Evolutionary conservation across 2,329 filamentous ascomycete genomes (phyloP), one percentile per base, ranked within the genome.

Genomic region (Colletotrichum filicis): DNA sequence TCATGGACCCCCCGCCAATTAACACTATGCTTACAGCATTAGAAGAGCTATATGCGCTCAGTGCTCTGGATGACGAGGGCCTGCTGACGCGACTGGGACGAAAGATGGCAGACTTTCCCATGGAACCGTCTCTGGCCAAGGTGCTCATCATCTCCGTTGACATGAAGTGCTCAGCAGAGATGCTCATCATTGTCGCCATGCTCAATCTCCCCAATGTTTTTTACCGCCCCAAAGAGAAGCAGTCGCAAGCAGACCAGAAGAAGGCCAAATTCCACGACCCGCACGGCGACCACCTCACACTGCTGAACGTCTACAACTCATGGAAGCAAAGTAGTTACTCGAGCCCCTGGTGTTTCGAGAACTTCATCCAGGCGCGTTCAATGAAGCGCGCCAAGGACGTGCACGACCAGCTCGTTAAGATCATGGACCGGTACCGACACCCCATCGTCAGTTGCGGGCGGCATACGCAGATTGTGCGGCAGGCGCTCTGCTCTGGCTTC

Each of bases 31-130:
- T 99, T 75, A 97, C 95, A 62, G 97, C 97, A 0, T 86, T 99
- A 4, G 97, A 99, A 83, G 97, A 98, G 80, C 87, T 99, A 0
- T 99, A 99, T 79, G 95, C 95, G 0, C 86, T 99, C 12, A 95
- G 93, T 4, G 96, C 96, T 0, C 87, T 99, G 0, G 97, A 99
- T 76, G 96, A 99, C 78, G 97, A 99, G 87, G 97, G 97, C 16
- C 88, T 99, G 0, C 86, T 99, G 2, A 99, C 97, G 0, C 92
- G 97, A 7, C 88, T 98, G 1, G 97, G 97, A 8, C 91, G 97
- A 58, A 97, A 98, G 82, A 98, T 99, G 96, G 95, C 97, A 12
- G 96, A 99, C 79, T 98, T 98, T 82, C 97, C 97, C 0, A 98
- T 98, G 95, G 95, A 98, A 70, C 97, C 97, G 0, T 92, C 94